These are phyloP conservation scores for Trichoderma sp. DNA, from an alignment of 2,329 filamentous ascomycete genomes.

Conservation along the genomic window DNA sequence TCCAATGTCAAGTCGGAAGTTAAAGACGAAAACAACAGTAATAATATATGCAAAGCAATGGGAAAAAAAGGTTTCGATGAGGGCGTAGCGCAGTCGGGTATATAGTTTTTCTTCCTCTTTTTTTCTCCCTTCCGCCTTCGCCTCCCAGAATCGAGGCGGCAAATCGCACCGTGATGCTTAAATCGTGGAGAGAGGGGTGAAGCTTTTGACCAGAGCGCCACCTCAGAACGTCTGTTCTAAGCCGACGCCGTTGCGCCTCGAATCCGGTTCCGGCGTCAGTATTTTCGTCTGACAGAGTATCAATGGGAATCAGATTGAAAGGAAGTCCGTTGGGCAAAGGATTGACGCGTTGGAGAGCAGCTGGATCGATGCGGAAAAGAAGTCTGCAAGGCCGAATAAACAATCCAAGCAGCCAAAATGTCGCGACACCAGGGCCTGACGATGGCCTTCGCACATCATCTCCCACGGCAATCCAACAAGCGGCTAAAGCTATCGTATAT, in stretches of 20 bases:
- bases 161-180: slow-evolving; percentile 1
- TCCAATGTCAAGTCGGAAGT: background rate
- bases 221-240: background rate
- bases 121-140: background rate
- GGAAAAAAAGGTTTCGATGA: background rate
- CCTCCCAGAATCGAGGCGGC: slow-evolving; percentile 2
- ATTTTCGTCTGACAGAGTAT: background rate
- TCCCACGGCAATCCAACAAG: slow-evolving; percentile 5
- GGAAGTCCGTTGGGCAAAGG: background rate
- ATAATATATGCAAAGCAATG: background rate
- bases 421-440: slow-evolving; percentile 12
- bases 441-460: slow-evolving; percentile 10
- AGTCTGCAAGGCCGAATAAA: background rate
- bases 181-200: slow-evolving; percentile 16
- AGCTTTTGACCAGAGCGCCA: slow-evolving; percentile 16
- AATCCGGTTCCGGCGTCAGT: slow-evolving; percentile 14
- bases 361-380: background rate
- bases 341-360: background rate
- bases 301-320: background rate
- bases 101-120: background rate
- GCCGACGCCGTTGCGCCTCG: slow-evolving; percentile 12
- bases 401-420: background rate
- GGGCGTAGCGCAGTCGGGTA: slow-evolving; percentile 14
- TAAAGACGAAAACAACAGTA: background rate
- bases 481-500: slow-evolving; percentile 12